phyloP scores from a whole-genome alignment of 192 early-diverging fungal genomes.

The Jimgerdemannia lactiflua region DNA sequence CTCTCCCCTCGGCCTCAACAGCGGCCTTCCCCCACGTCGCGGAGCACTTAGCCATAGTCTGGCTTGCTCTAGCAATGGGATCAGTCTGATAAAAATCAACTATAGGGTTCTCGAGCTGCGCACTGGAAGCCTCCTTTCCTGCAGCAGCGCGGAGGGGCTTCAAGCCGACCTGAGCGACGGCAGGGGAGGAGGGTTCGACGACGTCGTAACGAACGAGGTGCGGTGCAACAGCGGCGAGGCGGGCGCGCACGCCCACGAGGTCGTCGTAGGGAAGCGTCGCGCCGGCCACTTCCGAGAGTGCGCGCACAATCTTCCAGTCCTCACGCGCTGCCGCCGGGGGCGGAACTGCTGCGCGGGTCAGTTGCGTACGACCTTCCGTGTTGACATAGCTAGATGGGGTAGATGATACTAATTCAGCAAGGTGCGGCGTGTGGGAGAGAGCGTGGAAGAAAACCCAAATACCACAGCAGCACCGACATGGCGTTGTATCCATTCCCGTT shows the following conservation, averaged over 20 bases:
- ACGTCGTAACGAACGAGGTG: constrained; percentile 73
- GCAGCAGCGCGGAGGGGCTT: constrained; percentile 39
- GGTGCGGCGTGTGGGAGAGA: background rate
- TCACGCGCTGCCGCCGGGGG: constrained; percentile 90
- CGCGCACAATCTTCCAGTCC: constrained; percentile 99
- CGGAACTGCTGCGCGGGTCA: constrained; percentile 89
- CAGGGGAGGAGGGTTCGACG: constrained; percentile 47
- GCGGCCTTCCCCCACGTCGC: constrained; percentile 33
- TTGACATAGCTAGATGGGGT: constrained; percentile 65
- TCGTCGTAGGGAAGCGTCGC: constrained; percentile 90
- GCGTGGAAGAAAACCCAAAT: too few species aligned
- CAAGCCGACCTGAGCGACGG: constrained; percentile 62
- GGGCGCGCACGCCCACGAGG: constrained; percentile 72
- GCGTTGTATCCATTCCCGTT: too few species aligned
- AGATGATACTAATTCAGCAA: background rate
- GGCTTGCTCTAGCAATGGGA: constrained; percentile 85
- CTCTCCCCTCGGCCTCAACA: constrained; percentile 5
- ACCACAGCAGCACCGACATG: too few species aligned
- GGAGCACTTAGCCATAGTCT: constrained; percentile 97
- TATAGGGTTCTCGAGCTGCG: constrained; percentile 62
- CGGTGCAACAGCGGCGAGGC: constrained; percentile 87
- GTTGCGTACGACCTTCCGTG: constrained; percentile 94
- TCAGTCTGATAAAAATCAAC: constrained; percentile 96
- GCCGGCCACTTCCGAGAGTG: constrained; percentile 89
- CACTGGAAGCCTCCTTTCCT: constrained; percentile 26